Evolutionary conservation across 2,329 filamentous ascomycete genomes (phyloP).

Genomic region (Ilyonectria sp.): DNA sequence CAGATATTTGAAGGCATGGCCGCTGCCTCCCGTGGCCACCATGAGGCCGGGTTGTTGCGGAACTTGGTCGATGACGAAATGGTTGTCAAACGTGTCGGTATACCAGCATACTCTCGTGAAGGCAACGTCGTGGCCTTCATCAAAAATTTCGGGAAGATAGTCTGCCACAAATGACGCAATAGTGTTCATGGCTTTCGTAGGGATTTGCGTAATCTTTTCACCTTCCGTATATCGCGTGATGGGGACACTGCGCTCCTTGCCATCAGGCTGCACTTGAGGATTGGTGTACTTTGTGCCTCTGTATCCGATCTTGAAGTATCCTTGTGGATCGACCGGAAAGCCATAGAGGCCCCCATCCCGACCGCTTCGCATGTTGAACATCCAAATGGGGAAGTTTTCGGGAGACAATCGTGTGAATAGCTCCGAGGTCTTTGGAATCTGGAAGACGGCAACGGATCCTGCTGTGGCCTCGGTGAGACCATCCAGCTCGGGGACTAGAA

Average conservation of each 20-base stretch:
- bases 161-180: conserved; percentile 54
- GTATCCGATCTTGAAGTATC: conserved; percentile 65
- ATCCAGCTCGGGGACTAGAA: conserved; percentile 57
- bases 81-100: conserved; percentile 53
- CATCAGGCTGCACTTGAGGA: conserved; percentile 54
- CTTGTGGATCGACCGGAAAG: conserved; percentile 60
- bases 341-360: conserved; percentile 61
- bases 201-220: conserved; percentile 44
- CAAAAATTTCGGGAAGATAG: conserved; percentile 60
- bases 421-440: conserved; percentile 54
- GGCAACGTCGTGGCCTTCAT: conserved; percentile 54
- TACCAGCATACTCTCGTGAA: conserved; percentile 52
- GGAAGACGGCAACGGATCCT: conserved; percentile 60
- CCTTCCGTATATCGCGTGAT: conserved; percentile 55
- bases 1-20: conserved; percentile 75
- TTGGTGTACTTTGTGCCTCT: conserved; percentile 67
- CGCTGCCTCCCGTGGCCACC: conserved; percentile 73
- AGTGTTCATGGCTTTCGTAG: conserved; percentile 46
- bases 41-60: conserved; percentile 71
- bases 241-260: conserved; percentile 56
- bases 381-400: conserved; percentile 62
- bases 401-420: conserved; percentile 59
- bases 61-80: conserved; percentile 54
- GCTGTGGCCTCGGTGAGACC: conserved; percentile 64
- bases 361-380: conserved; percentile 42